Conservation (phyloP, 208 protist species). For the Polymyxa betae region DNA sequence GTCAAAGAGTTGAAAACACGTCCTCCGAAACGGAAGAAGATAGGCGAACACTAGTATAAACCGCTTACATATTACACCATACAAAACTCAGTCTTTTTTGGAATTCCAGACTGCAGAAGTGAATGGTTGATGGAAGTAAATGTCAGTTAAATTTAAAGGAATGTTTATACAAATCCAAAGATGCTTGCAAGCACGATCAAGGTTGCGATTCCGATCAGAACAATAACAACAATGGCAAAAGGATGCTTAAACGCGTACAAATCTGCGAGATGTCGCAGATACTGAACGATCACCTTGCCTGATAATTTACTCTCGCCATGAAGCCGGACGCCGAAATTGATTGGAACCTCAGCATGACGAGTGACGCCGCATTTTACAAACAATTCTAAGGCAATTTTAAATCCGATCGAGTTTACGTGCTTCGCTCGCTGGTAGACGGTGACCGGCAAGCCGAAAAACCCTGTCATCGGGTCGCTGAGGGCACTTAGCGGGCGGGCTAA, state of each 20-base stretch:
- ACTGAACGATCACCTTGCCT: conserved; percentile 64
- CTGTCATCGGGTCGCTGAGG: conserved; percentile 69
- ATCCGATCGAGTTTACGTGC: conserved; percentile 62
- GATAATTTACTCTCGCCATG: conserved; percentile 66
- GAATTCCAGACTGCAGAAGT: too few relatives aligned
- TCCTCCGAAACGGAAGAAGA: conserved; percentile 8
- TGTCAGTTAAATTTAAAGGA: neutral
- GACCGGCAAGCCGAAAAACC: conserved; percentile 69
- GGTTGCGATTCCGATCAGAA: conserved; percentile 21
- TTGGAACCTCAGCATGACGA: conserved; percentile 60
- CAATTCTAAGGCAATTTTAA: conserved; percentile 69
- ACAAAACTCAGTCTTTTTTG: too few relatives aligned
- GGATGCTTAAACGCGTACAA: conserved; percentile 66
- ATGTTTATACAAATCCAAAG: neutral
- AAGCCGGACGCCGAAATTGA: conserved; percentile 55
- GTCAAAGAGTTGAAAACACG: conserved; percentile 48
- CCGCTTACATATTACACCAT: neutral
- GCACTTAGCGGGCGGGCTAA: conserved; percentile 62
- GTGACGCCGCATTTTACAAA: conserved; percentile 60
- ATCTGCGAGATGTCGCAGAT: conserved; percentile 57
- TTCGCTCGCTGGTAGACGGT: conserved; percentile 62
- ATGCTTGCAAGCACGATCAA: neutral
- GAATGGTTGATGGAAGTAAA: neutral
- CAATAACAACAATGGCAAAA: conserved; percentile 43
- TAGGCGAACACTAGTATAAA: neutral